phyloP scores from a whole-genome alignment of 805 yeast genomes.

The Nakazawaea wyomingensis region DNA sequence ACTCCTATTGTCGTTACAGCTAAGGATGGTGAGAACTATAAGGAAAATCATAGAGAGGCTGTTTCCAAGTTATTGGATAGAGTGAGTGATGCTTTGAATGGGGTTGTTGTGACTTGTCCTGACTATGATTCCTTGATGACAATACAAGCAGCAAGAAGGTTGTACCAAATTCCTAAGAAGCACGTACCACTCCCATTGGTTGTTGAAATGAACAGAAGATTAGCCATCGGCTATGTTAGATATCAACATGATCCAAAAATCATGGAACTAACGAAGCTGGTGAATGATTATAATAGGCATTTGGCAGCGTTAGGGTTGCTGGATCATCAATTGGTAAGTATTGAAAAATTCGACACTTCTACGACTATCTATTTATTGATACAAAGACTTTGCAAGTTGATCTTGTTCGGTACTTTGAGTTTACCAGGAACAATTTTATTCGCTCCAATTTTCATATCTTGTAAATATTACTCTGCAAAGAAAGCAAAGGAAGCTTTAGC shows the following conservation, averaged over 20 bases:
- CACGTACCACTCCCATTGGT: slow-evolving; percentile 76
- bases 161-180: slow-evolving; percentile 69
- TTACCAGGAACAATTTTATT: slow-evolving; percentile 86
- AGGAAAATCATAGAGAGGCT: slow-evolving; percentile 60
- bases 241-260: slow-evolving; percentile 70
- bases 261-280: slow-evolving; percentile 54
- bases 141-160: slow-evolving; percentile 86
- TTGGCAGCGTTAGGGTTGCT: slow-evolving; percentile 58
- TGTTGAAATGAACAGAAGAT: slow-evolving; percentile 84
- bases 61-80: slow-evolving; percentile 62
- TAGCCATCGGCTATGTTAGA: slow-evolving; percentile 75
- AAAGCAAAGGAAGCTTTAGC: slow-evolving; percentile 79
- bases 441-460: slow-evolving; percentile 78
- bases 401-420: slow-evolving; percentile 53
- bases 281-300: slow-evolving; percentile 61
- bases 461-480: slow-evolving; percentile 62
- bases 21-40: slow-evolving; percentile 57
- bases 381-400: slow-evolving; percentile 50
- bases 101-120: slow-evolving; percentile 82
- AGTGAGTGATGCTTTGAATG: slow-evolving; percentile 61
- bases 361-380: slow-evolving; percentile 48
- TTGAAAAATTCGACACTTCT: slow-evolving; percentile 42
- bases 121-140: slow-evolving; percentile 89
- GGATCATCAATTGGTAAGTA: slow-evolving; percentile 64
- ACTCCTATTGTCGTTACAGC: slow-evolving; percentile 64